Base-by-base conservation (phyloP, 148 eudicot species). In the Cornus florida region DNA sequence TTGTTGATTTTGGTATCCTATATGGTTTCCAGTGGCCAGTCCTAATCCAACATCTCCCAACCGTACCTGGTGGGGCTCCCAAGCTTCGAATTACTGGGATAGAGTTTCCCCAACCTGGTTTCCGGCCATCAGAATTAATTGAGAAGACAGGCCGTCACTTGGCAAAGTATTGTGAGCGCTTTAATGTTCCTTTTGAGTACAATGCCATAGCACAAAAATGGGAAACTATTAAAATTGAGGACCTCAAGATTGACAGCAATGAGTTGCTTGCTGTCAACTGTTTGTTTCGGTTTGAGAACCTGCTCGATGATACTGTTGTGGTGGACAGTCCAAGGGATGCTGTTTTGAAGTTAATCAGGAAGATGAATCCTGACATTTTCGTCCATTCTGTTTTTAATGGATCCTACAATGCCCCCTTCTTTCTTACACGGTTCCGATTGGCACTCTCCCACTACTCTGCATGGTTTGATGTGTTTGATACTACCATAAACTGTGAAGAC, bases 311-410 rank as follows among this genome's bases (percentile, higher is more conserved):
- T 80, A 84, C 90, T 1, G 72, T 87, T 12, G 85, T 84, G 60
- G 88, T 9, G 28, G 78, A 83, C 38, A 84, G 88, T 75, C 90
- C 90, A 41, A 87, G 84, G 75, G 93, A 90, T 77, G 77, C 76
- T 10, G 87, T 90, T 79, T 81, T 90, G 56, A 81, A 71, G 72
- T 57, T 90, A 48, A 60, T 88, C 31, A 83, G 82, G 73, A 62
- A 83, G 64, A 56, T 90, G 76, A 90, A 90, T n/a, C 93, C 93
- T 0, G 67, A 80, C 70, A 80, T 91, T 13, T 91, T 91, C 71
- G 10, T 91, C 16, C 92, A 89, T 56, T 89, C 82, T 28, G 33
- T 85, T n/a, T 35, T 84, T 39, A 91, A 91, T 77, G 94, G 92
- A 10, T 72, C 84, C 4, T 87, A 60, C 69, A 84, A 83, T 66